Evolutionary conservation across 768 basidiomycete species (phyloP).

Genomic region (Leccinum barrowsii): DNA sequence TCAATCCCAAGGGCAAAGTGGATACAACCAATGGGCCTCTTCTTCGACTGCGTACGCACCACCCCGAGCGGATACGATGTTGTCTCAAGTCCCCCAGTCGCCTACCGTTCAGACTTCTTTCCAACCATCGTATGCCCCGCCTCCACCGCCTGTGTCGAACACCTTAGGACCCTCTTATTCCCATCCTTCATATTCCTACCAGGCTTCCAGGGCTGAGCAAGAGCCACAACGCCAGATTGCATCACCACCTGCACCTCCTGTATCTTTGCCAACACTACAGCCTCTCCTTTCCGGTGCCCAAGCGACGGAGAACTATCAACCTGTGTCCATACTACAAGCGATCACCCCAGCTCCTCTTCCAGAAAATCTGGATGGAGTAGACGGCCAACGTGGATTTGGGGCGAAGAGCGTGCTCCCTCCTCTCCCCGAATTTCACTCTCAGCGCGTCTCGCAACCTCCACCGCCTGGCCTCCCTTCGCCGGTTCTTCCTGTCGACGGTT

Average conservation of each 20-base stretch:
- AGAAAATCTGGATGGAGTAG: slow-evolving; percentile 2
- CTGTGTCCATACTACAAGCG: slow-evolving; percentile 20
- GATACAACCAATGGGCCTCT: slow-evolving; percentile 34
- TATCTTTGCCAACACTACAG: slow-evolving; percentile 11
- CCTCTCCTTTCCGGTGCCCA: slow-evolving; percentile 7
- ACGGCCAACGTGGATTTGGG: slow-evolving; percentile 15
- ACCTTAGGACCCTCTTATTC: slow-evolving; percentile 15
- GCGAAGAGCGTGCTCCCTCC: not conserved
- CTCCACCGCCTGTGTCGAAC: slow-evolving; percentile 18
- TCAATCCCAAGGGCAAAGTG: slow-evolving; percentile 21
- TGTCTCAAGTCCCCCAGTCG: slow-evolving; percentile 26
- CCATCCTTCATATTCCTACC: slow-evolving; percentile 9
- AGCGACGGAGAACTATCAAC: slow-evolving; percentile 16
- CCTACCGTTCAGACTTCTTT: slow-evolving; percentile 26
- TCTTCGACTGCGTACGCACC: slow-evolving; percentile 20
- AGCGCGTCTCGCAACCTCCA: slow-evolving; percentile 16
- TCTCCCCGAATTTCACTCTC: slow-evolving; percentile 13
- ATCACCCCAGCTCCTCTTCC: slow-evolving; percentile 4
- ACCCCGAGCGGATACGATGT: slow-evolving; percentile 13
- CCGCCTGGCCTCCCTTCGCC: slow-evolving; percentile 19
- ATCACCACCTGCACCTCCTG: slow-evolving; percentile 7
- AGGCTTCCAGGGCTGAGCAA: slow-evolving; percentile 10
- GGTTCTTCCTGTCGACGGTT: slow-evolving; percentile 12
- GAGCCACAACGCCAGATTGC: slow-evolving; percentile 12
- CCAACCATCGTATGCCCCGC: slow-evolving; percentile 28